Percentiles rank a stretch among this genome's conserved stretches.
phyloP scores from a whole-genome alignment of 441 rosid genomes.

The Pelargonium australe region DNA sequence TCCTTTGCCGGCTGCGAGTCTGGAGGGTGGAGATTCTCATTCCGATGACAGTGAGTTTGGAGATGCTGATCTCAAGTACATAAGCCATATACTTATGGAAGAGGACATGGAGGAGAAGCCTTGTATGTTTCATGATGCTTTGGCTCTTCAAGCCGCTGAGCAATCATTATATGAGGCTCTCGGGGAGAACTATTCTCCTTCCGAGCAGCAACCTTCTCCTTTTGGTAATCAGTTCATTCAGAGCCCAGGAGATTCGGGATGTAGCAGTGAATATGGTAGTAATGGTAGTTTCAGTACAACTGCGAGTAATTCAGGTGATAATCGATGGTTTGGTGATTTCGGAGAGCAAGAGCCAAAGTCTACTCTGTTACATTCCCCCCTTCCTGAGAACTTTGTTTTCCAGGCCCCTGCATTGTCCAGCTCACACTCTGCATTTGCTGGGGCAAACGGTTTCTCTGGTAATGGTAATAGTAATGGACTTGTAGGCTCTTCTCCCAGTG shows the following conservation, averaged over 20 bases:
- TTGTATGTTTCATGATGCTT: slow-evolving; percentile 55
- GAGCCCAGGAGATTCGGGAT: slow-evolving; percentile 31
- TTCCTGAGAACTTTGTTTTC: slow-evolving; percentile 33
- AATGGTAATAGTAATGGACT: slow-evolving; percentile 24
- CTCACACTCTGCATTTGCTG: slow-evolving; percentile 13
- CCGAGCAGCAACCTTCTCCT: slow-evolving; percentile 17
- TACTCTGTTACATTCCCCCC: slow-evolving; percentile 27
- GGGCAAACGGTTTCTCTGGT: slow-evolving; percentile 16
- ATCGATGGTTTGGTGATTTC: slow-evolving; percentile 26
- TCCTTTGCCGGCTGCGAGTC: slow-evolving; percentile 12
- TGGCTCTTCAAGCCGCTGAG: slow-evolving; percentile 67
- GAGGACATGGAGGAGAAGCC: slow-evolving; percentile 66
- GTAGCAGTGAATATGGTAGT: slow-evolving; percentile 30
- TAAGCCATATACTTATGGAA: slow-evolving; percentile 72
- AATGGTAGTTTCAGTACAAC: slow-evolving; percentile 27
- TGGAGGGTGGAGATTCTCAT: slow-evolving; percentile 33
- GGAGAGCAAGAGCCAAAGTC: slow-evolving; percentile 28
- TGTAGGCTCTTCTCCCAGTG: slow-evolving; percentile 21
- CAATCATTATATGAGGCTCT: slow-evolving; percentile 55
- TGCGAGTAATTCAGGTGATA: slow-evolving; percentile 26
- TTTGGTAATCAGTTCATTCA: slow-evolving; percentile 19
- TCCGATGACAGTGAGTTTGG: slow-evolving; percentile 44
- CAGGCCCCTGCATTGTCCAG: slow-evolving; percentile 28
- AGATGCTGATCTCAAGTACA: slow-evolving; percentile 44
- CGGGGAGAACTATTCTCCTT: slow-evolving; percentile 32